Base-by-base conservation (phyloP, 805 yeast species). In the Saccharomyces jurei region DNA sequence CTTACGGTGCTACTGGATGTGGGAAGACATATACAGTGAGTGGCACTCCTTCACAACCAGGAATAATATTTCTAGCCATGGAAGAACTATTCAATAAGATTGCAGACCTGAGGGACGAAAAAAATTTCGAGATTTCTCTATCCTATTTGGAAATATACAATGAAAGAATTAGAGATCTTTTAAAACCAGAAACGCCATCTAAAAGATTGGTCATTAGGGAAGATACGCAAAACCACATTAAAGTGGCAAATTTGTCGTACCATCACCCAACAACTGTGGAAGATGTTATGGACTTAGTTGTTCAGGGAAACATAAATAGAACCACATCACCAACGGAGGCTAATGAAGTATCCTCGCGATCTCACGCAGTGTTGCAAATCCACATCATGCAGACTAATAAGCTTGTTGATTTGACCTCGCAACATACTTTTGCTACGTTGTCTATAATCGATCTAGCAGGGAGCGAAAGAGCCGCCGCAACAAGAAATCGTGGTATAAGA, bases 1-100 rank as follows among this genome's bases (percentile, higher is more conserved):
- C 98, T 0, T 91, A 91, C 67, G 98, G 98, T 1, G 96, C 98
- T 29, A 91, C 98, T 0, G 98, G 98, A 0, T 91, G 97, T 69
- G 98, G 98, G n/a, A 91, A 91, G 66, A 91, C 97, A 0, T 89
- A 86, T 67, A 91, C 98, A 0, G 87, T 91, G 31, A 80, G 86
- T 66, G 97, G 97, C 0, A 79, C 84, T 0, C 77, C 82, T 0
- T 79, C 79, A 1, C 71, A 78, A 27, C 96, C 96, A 0, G 97
- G 96, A 0, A 80, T 91, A 13, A 86, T 89, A 0, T 87, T 84
- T 61, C 71, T 84, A 46, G 84, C 96, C 0, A 83, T 89, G 85
- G 75, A 81, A 57, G 96, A 88, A 55, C 72, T 92, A 32, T 90
- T 85, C 66, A 72, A 72, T 21, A 74, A 76, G 53, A 86, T 90